Evolutionary conservation across 768 basidiomycete genomes (phyloP), one percentile per base, ranked within the genome.

Genomic region (Agaricus blazei): DNA sequence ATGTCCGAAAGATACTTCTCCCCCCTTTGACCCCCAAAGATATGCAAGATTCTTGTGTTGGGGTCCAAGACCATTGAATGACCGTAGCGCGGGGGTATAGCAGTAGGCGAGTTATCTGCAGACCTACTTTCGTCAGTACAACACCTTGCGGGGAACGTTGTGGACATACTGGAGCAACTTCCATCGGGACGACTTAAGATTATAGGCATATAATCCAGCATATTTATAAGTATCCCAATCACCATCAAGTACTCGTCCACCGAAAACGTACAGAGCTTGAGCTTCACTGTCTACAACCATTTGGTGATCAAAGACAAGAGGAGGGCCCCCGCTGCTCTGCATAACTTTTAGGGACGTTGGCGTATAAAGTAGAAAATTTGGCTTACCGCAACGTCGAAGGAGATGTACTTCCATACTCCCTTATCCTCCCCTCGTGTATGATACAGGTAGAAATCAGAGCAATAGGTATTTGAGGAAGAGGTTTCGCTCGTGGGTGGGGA

Each of bases 51-150:
- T 36, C 78, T 79, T 0, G 77, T 68, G 9, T 66, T 68, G 4
- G 84, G 72, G 52, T 91, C 89, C 19, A 90, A 73, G 3, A 90
- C 79, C 90, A 93, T 92, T 3, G 88, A 89, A 68, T 92, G 90
- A 0, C 88, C 88, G 56, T 75, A 87, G 19, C 88, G 84, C 9
- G 82, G 72, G 1, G 84, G 76, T 23, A 88, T 81, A 23, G 70
- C 58, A 1, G 70, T 67, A 48, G 77, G 75, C 0, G 72, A 67
- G 3, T 67, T 50, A 49, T 63, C 60, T 3, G 69, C 50, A 0
- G 62, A 67, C 59, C 26, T 56, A 50, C 43, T 68, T 44, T 45
- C 51, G 40, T 41, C 27, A 23, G 53, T 43, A 59, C 50, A 38
- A 60, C 42, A 11, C 34, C 51, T 29, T 56, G 15, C 47, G 9